A percentile compares a stretch with the other conserved stretches of the same genome.
Evolutionary conservation across 768 basidiomycete genomes (phyloP).

Genomic region (Leccinellum luteum): DNA sequence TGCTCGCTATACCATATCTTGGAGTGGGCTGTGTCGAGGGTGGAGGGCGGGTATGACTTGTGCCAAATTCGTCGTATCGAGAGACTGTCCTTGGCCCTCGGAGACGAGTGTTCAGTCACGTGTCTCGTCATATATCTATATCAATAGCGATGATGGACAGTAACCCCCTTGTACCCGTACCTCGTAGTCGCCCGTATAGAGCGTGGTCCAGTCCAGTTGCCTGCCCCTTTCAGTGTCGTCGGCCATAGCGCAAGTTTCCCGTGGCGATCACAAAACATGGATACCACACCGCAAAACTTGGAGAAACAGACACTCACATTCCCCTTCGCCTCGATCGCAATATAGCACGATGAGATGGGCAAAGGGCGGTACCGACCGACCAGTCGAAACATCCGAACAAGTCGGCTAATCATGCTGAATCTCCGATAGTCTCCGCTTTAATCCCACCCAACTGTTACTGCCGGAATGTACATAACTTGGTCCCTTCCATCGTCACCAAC

Average conservation of each 20-base stretch:
- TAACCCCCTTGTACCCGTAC: neutral
- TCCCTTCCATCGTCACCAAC: neutral
- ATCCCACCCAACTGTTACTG: constrained; percentile 4
- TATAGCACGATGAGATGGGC: neutral
- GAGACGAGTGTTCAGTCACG: neutral
- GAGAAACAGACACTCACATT: neutral
- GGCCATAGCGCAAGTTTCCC: neutral
- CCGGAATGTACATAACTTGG: constrained; percentile 3
- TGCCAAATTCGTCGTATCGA: neutral
- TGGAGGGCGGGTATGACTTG: too few species aligned
- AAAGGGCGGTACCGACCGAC: neutral
- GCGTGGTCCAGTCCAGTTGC: neutral
- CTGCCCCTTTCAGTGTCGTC: neutral
- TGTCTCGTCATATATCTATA: neutral
- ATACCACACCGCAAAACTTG: neutral
- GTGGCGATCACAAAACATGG: neutral
- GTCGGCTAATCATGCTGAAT: neutral
- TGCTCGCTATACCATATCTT: neutral
- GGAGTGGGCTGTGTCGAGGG: neutral
- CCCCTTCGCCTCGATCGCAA: neutral
- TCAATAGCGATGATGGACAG: neutral
- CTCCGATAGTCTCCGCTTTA: constrained; percentile 25
- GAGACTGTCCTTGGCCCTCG: neutral
- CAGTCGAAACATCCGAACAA: neutral
- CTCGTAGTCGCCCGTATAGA: neutral